Evolutionary conservation across 805 yeast species (phyloP).

Genomic region (Pichia pseudocactophila): DNA sequence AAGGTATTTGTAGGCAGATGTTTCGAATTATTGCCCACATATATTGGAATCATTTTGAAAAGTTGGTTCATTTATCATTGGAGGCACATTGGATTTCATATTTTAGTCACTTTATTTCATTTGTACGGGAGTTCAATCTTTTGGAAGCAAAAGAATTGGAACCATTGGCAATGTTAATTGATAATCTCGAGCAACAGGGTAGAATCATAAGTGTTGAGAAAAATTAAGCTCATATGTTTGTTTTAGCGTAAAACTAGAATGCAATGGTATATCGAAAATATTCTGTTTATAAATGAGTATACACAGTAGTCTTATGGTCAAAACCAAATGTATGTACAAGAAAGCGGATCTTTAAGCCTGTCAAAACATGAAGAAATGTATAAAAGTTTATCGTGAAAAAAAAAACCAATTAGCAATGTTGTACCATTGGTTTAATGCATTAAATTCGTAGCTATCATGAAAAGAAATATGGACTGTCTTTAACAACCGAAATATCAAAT

Average conservation of each 20-base stretch:
- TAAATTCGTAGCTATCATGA: slow-evolving; percentile 14
- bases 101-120: slow-evolving; percentile 88
- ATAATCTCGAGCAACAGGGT: slow-evolving; percentile 76
- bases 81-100: slow-evolving; percentile 99
- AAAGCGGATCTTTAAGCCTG: too few relatives aligned
- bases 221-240: too few relatives aligned
- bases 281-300: too few relatives aligned
- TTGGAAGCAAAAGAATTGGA: slow-evolving; percentile 71
- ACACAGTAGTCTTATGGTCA: too few relatives aligned
- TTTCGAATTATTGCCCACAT: slow-evolving; percentile 93
- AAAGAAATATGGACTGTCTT: slow-evolving; percentile 76
- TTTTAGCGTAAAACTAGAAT: too few relatives aligned
- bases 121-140: slow-evolving; percentile 74
- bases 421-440: too few relatives aligned
- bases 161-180: slow-evolving; percentile 72
- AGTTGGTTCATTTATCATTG: slow-evolving; percentile 77
- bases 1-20: slow-evolving; percentile 84
- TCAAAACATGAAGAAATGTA: too few relatives aligned
- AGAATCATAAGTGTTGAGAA: slow-evolving; percentile 39
- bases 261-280: too few relatives aligned
- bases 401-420: too few relatives aligned
- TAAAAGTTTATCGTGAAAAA: too few relatives aligned
- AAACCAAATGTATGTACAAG: too few relatives aligned
- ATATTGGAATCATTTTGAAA: slow-evolving; percentile 91
- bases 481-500: slow-evolving; percentile 67